Base-by-base conservation (phyloP, 306 rosid species). In the Ormosia emarginata region DNA sequence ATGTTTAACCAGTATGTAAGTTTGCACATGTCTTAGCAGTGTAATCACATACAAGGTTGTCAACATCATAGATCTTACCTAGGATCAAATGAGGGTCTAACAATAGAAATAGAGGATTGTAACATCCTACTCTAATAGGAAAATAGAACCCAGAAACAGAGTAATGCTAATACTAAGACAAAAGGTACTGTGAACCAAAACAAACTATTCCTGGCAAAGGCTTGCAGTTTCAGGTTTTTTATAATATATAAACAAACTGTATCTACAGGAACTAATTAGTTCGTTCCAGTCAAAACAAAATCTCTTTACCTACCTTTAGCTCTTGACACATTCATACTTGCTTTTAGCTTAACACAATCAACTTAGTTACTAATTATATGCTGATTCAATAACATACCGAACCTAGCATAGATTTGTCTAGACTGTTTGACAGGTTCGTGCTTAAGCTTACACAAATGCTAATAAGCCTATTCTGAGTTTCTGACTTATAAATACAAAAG, bases 1-100 rank as follows among this genome's bases (percentile, higher is more conserved):
- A 90, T 32, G 69, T 67, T 76, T 52, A 32, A 49, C 29, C 68
- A 82, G 29, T 68, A 55, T 47, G 82, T 75, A 56, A 71, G 79
- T 67, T 58, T 30, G 12, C 56, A 67, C 7, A 68, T 33, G 52
- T 49, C 66, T 67, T 32, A 17, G 56, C 63, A 33, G 8, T 50
- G 67, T 36, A 73, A 63, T 49, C 18, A 79, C 17, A 49, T 41
- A 47, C 39, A 41, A 66, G 18, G 18, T 39, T 49, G 68, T 77
- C 69, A 59, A 63, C 59, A 40, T 41, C 43, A 47, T 44, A 17
- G 12, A 68, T 58, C 47, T 67, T 67, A 39, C 4, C 4, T n/a
- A 58, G 74, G 70, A 43, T 14, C 14, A 49, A 44, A 58, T 4
- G 32, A 63, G 49, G 61, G 59, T 49, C 52, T 47, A 82, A 30